Base-by-base conservation (phyloP, 805 yeast species). In the Suhomyces sp. region DNA sequence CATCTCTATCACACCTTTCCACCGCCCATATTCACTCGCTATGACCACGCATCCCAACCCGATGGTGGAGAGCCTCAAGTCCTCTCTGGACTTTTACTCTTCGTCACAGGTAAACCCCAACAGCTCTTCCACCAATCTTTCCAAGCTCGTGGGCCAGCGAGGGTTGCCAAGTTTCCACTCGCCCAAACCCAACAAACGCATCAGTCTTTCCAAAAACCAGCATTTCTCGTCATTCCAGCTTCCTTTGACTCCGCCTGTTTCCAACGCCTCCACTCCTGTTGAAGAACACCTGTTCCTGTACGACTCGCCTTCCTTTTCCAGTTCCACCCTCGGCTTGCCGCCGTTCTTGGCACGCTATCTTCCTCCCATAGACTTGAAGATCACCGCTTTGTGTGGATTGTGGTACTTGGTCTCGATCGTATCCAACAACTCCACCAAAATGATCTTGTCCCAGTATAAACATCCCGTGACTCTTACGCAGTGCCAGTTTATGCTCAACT, bases 391-490 rank as follows among this genome's bases (percentile, higher is more conserved):
- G 31, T 93, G 98, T 67, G 63, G 79, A 7, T 60, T 78, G 35
- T 93, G 98, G 98, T 93, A 93, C 70, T 62, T 82, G 27, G 74
- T 85, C 8, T 86, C 96, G 29, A 92, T 96, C 8, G 68, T 92
- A 7, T 87, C 96, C 2, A 86, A 86, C 58, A 90, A 89, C 62
- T 76, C 93, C 33, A 84, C 96, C 33, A 93, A 93, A 66, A 73
- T 84, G 45, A 89, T 93, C 46, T 72, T 93, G 53, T 80, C 75
- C 56, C 72, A 75, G 46, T 91, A 86, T 68, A 79, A 80, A 44
- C 88, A 84, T 65, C 97, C 99, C 1, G 83, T 91, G n/a, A 86
- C 96, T 0, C 78, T 94, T 52, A 90, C 97, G 1, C 91, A 92
- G 75, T 71, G 86, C 49, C 98, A 94, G 72, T 93, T 93, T 63